phyloP scores from a whole-genome alignment of 1,139 yeast species.

The Kodamaea plutei region DNA sequence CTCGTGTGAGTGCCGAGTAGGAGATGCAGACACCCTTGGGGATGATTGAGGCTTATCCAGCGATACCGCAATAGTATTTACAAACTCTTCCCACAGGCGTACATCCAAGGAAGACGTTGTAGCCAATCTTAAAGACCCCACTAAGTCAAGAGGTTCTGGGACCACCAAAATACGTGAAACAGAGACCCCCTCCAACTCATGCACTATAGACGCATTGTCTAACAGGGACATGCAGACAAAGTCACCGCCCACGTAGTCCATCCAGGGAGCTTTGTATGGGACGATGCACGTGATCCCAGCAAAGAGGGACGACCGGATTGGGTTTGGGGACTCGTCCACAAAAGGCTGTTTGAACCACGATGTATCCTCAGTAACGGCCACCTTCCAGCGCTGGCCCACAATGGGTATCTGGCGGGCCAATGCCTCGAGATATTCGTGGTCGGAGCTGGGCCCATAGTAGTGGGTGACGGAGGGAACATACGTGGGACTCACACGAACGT shows the following conservation, averaged over 20 bases:
- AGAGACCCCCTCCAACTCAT: too few relatives aligned
- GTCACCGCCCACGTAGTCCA: slow-evolving; percentile 16
- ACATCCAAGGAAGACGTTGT: too few relatives aligned
- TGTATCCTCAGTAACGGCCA: slow-evolving; percentile 4
- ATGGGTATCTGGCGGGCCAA: slow-evolving; percentile 22
- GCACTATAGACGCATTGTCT: too few relatives aligned
- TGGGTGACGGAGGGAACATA: slow-evolving; percentile 24
- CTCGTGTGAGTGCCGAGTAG: too few relatives aligned
- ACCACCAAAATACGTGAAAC: too few relatives aligned
- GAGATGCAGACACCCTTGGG: too few relatives aligned
- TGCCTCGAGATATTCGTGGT: slow-evolving; percentile 5
- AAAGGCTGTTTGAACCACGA: slow-evolving; percentile 2
- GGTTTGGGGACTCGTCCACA: not conserved
- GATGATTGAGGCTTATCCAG: too few relatives aligned
- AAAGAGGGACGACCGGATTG: slow-evolving; percentile 2
- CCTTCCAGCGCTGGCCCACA: slow-evolving; percentile 23
- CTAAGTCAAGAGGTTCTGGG: too few relatives aligned
- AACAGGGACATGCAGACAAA: too few relatives aligned
- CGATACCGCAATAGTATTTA: too few relatives aligned
- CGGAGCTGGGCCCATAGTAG: slow-evolving; percentile 13
- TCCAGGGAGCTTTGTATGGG: slow-evolving; percentile 8
- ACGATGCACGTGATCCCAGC: slow-evolving; percentile 6
- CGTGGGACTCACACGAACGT: slow-evolving; percentile 19
- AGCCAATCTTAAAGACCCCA: too few relatives aligned
- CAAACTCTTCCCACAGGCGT: too few relatives aligned